Evolutionary conservation across 441 rosid species (phyloP).

Genomic region (Gossypium aridum): DNA sequence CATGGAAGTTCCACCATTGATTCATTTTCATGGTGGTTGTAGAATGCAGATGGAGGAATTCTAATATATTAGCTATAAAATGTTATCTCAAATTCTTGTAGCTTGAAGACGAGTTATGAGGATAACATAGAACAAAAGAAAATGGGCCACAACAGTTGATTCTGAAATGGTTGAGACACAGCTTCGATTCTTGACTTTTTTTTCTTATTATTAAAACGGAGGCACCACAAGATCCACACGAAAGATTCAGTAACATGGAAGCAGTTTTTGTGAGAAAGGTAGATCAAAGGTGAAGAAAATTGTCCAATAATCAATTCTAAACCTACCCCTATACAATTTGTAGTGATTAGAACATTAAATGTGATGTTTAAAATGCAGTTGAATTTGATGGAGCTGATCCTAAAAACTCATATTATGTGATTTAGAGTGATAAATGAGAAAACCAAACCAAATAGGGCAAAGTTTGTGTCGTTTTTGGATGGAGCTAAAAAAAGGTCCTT

Average conservation of each 20-base stretch:
- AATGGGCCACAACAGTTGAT: not conserved
- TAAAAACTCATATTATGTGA: not conserved
- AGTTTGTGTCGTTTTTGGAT: not conserved
- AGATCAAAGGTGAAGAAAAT: constrained; percentile 12
- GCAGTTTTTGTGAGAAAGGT: not conserved
- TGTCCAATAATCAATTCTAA: not conserved
- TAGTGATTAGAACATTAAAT: not conserved
- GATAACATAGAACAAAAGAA: not conserved
- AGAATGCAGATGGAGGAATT: not conserved
- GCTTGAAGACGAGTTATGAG: not conserved
- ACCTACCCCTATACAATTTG: not conserved
- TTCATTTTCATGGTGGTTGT: not conserved
- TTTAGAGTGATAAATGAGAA: not conserved
- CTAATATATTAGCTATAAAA: not conserved
- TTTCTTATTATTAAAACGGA: not conserved
- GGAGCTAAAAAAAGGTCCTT: not conserved
- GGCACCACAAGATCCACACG: constrained; percentile 2
- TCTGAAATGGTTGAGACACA: not conserved
- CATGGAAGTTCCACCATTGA: not conserved
- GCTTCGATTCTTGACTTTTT: not conserved
- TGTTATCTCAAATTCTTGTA: not conserved
- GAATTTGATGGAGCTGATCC: not conserved
- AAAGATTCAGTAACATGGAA: constrained; percentile 17
- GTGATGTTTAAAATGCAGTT: not conserved
- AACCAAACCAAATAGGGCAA: not conserved